Conservation (phyloP, 2,329 filamentous ascomycete species). For the Ophiostoma ips region DNA sequence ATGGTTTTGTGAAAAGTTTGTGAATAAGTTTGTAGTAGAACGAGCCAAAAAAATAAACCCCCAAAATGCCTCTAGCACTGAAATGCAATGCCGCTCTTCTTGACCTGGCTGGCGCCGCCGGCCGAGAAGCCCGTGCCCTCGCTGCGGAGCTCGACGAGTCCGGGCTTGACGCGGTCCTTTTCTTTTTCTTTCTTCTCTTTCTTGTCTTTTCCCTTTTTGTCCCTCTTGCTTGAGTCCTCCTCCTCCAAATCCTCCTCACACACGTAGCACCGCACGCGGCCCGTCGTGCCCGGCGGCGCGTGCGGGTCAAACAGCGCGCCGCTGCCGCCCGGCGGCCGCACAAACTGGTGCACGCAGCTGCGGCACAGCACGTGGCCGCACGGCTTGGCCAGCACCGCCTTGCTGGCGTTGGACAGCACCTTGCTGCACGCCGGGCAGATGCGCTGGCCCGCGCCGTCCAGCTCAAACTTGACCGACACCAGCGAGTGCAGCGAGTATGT, state of each 20-base stretch:
- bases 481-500: conserved; percentile 65
- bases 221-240: conserved; percentile 20
- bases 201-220: conserved; percentile 24
- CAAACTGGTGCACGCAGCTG: conserved; percentile 71
- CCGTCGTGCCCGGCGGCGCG: conserved; percentile 26
- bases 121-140: conserved; percentile 91
- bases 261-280: conserved; percentile 59
- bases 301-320: conserved; percentile 37
- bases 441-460: conserved; percentile 18
- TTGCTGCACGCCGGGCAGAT: conserved; percentile 81
- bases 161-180: conserved; percentile 42
- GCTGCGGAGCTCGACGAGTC: conserved; percentile 64
- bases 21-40: too few species aligned
- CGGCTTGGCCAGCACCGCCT: conserved; percentile 68
- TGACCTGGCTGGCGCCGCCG: conserved; percentile 69
- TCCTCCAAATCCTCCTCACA: conserved; percentile 66
- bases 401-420: conserved; percentile 64
- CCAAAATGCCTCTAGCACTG: conserved; percentile 10
- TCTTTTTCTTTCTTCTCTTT: conserved; percentile 24
- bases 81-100: conserved; percentile 50
- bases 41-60: not conserved
- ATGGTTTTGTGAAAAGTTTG: too few species aligned
- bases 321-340: conserved; percentile 35
- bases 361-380: conserved; percentile 89
- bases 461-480: conserved; percentile 59